Conservation (phyloP, 1,284 basidiomycete genomes). For the Sanguinoderma infundibulare region DNA sequence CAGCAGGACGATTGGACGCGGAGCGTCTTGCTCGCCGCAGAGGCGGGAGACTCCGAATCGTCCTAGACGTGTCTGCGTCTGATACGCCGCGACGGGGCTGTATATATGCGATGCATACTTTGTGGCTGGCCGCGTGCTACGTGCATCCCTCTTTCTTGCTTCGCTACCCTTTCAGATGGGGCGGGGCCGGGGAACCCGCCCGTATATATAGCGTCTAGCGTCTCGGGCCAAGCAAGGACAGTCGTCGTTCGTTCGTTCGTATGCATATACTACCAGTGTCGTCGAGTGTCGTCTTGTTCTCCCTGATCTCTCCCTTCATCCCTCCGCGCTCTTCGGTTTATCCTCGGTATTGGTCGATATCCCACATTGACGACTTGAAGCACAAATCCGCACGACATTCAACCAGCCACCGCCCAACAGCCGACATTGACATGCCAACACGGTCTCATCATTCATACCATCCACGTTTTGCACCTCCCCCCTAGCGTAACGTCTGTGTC, state of each 20-base stretch:
- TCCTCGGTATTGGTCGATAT: not conserved
- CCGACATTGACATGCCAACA: not conserved
- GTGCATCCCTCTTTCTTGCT: slow-evolving; percentile 11
- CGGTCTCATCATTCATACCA: not conserved
- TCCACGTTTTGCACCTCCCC: slow-evolving; percentile 8
- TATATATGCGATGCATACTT: slow-evolving; percentile 7
- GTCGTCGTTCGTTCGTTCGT: slow-evolving; percentile 7
- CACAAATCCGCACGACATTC: too few relatives aligned
- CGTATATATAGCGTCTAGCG: not conserved
- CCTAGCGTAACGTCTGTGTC: slow-evolving; percentile 27
- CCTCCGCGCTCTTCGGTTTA: not conserved
- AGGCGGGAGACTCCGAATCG: slow-evolving; percentile 28
- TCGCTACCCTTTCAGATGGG: slow-evolving; percentile 3
- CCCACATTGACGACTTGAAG: too few relatives aligned
- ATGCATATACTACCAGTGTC: slow-evolving; percentile 11
- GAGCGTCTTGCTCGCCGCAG: slow-evolving; percentile 61
- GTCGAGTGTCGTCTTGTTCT: slow-evolving; percentile 18
- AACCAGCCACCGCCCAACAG: not conserved
- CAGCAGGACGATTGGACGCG: slow-evolving; percentile 61
- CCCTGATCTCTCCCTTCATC: slow-evolving; percentile 7
- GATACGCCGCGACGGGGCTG: slow-evolving; percentile 3
- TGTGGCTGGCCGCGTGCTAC: slow-evolving; percentile 20
- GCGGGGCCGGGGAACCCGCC: slow-evolving; percentile 12
- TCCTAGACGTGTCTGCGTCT: not conserved
- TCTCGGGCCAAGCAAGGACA: slow-evolving; percentile 18